These are phyloP conservation scores for Laetiporus sulphureus DNA, from an alignment of 1,284 basidiomycete genomes.

Conservation along the genomic window DNA sequence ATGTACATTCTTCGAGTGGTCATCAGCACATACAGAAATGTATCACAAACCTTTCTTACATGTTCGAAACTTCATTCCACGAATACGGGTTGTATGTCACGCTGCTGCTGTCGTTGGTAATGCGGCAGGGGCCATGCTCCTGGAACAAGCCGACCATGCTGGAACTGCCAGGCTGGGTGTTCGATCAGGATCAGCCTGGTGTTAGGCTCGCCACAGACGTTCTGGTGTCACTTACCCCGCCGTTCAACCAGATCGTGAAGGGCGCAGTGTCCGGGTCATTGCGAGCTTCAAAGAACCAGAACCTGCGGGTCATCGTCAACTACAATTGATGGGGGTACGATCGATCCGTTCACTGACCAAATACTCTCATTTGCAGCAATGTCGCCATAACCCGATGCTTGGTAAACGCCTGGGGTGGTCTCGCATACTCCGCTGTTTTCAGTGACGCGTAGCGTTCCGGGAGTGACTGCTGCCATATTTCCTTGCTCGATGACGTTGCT, in stretches of 20 bases:
- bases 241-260: constrained; percentile 59
- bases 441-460: constrained; percentile 42
- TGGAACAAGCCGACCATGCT: constrained; percentile 66
- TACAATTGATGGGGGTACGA: too few relatives aligned
- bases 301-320: constrained; percentile 35
- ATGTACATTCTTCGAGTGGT: constrained; percentile 34
- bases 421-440: constrained; percentile 55
- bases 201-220: neutral
- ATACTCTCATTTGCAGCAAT: constrained; percentile 44
- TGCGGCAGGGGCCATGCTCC: constrained; percentile 57
- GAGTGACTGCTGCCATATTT: constrained; percentile 29
- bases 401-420: constrained; percentile 48
- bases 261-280: constrained; percentile 51
- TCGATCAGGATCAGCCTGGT: neutral
- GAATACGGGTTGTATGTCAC: constrained; percentile 52
- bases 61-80: constrained; percentile 60
- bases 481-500: constrained; percentile 8
- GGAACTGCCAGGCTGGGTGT: constrained; percentile 49
- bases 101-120: constrained; percentile 47
- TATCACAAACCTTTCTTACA: constrained; percentile 25
- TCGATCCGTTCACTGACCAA: too few relatives aligned
- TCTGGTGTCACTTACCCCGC: constrained; percentile 38
- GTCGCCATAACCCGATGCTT: constrained; percentile 58
- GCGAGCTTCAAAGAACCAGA: constrained; percentile 65
- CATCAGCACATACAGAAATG: too few relatives aligned